Base-by-base conservation (phyloP, 192 early-diverging fungal genomes). In the Coemansia sp. region DNA sequence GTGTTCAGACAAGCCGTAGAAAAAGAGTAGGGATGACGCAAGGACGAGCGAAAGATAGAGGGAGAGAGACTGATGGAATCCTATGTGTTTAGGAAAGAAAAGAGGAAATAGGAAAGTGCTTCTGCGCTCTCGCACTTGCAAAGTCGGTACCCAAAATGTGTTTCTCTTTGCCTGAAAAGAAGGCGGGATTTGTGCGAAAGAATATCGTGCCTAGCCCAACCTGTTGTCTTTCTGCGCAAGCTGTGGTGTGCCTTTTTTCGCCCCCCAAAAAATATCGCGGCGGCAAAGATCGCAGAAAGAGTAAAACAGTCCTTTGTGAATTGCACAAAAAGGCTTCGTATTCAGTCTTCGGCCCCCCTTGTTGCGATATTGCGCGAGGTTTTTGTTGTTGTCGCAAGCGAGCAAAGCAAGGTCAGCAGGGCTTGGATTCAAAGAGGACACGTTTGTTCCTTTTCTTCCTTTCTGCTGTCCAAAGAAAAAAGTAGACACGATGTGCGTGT, bases 161-260 rank as follows among this genome's bases (percentile, higher is more conserved):
- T 19, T 52, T 42, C 22, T n/a, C 61, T 63, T 63, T 63, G 46
- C 41, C 50, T 52, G 61, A 52, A 63, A 63, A 42, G 49, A 52
- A 52, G 9, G 22, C 49, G 49, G 49, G 49, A 52, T 52, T 52
- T 25, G 23, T 52, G 49, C 49, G 49, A 52, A 25, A 55, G 43
- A 57, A 57, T 20, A 13, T 23, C 25, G 52, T 33, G 34, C 33
- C 34, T 9, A 20, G 15, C 19, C 7, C 7, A 11, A 13, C 11
- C 9, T 40, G 38, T 57, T 57, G 59, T 69, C 67, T 69, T 68
- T 68, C 66, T 68, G 66, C 22, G 46, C 50, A 41, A 43, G 63
- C 36, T 40, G 36, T 15, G 4, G 49, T 65, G 22, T 6, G 7
- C 17, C 55, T 25, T 36, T 32, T 25, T 13, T 33, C 53, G 7